Conservation (phyloP, 352 stramenopile genomes). For the Phytopythium aichiense region DNA sequence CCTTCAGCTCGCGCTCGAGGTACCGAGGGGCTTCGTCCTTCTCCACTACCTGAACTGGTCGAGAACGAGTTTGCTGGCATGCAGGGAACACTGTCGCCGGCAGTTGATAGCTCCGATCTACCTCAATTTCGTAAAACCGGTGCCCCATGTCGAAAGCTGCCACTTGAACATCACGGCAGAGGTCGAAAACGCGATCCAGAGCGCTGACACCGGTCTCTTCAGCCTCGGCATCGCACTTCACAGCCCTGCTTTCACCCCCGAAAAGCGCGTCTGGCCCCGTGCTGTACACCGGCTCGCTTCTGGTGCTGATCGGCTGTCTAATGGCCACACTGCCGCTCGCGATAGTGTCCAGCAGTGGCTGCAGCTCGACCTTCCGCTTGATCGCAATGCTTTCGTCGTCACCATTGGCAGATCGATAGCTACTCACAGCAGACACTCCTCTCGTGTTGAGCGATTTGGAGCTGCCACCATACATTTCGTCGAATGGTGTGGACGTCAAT, state of each 20-base stretch:
- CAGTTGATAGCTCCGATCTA: constrained; percentile 19
- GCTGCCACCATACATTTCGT: background rate
- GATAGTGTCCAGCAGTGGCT: background rate
- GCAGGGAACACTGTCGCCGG: background rate
- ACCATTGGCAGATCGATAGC: background rate
- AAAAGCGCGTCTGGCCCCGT: background rate
- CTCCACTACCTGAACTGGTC: background rate
- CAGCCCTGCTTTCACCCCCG: too few species aligned
- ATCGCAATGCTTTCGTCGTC: background rate
- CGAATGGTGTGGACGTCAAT: background rate
- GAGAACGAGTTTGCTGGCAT: background rate
- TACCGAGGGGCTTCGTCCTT: constrained; percentile 21
- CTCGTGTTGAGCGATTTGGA: background rate
- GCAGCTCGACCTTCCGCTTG: background rate
- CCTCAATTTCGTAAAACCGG: constrained; percentile 24
- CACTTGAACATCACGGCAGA: constrained; percentile 53
- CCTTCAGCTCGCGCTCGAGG: constrained; percentile 64
- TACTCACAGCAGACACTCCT: background rate
- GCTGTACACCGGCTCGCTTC: background rate
- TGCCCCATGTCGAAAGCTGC: constrained; percentile 38
- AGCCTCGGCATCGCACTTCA: background rate
- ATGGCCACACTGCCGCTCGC: background rate
- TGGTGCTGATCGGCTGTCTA: background rate
- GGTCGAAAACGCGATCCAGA: constrained; percentile 29
- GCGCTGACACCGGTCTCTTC: background rate